Evolutionary conservation across 345 rosid genomes (phyloP).

Genomic region (Populus deltoides): DNA sequence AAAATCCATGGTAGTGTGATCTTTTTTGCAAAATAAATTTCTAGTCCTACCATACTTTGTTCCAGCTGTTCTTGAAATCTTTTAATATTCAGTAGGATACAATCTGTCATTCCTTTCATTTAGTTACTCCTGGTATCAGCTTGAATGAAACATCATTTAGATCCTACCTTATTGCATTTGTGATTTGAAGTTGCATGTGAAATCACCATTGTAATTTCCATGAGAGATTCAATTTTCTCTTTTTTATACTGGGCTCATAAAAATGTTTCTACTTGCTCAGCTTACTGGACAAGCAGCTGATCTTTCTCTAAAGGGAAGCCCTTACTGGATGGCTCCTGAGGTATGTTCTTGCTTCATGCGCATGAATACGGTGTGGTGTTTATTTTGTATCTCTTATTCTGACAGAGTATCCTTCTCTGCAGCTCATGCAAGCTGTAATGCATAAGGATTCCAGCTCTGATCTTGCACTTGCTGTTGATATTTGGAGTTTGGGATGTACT

Average conservation of each 20-base stretch:
- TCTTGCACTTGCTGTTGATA: slow-evolving; percentile 89
- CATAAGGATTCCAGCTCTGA: slow-evolving; percentile 73
- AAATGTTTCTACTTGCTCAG: slow-evolving; percentile 35
- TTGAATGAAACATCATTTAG: neutral
- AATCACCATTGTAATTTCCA: neutral
- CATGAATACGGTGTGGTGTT: neutral
- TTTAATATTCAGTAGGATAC: neutral
- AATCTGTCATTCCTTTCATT: neutral
- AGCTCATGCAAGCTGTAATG: slow-evolving; percentile 94
- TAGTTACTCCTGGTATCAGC: too few relatives aligned
- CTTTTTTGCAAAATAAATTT: neutral
- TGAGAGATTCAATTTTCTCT: neutral
- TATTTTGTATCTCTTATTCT: slow-evolving; percentile 12
- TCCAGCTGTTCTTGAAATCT: neutral
- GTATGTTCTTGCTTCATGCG: slow-evolving; percentile 34
- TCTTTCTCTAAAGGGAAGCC: slow-evolving; percentile 93
- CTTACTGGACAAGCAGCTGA: slow-evolving; percentile 85
- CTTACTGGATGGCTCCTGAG: slow-evolving; percentile 99
- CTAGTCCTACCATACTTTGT: neutral
- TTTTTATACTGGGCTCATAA: slow-evolving; percentile 7
- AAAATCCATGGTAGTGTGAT: neutral
- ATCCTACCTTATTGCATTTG: neutral
- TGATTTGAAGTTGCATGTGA: neutral
- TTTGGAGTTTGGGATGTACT: slow-evolving; percentile 99
- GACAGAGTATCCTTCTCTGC: slow-evolving; percentile 22